Base-by-base conservation (phyloP, 2,329 filamentous ascomycete genomes). In the Macrophomina pseudophaseolina region DNA sequence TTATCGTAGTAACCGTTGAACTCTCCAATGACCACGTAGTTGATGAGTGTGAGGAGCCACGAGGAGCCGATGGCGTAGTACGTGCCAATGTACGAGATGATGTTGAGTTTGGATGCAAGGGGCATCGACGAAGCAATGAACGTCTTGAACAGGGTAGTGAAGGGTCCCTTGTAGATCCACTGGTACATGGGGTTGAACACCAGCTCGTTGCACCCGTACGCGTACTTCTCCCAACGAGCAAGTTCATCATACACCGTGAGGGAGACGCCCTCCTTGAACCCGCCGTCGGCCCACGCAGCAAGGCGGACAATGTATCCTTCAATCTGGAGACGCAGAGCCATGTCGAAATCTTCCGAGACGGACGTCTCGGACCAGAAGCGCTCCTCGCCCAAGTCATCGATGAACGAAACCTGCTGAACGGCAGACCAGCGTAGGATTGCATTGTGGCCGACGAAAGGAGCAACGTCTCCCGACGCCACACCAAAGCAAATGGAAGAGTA, bases 341-440 rank as follows among this genome's bases (percentile, higher is more conserved):
- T 91, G 68, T 93, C 90, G 65, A 93, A 93, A 72, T 93, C 91
- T 69, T 93, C 91, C 0, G 90, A 92, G 0, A 93, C 91, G 71
- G 90, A 89, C 4, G 83, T 84, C 74, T 93, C 91, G 7, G 90
- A 91, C 90, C 91, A 93, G 79, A 87, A 92, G 71, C 89, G 88
- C 14, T 88, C 85, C 70, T 87, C 84, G 11, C 84, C 85, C 63
- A 88, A 87, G 65, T 87, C 81, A 42, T 86, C 85, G 59, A 80
- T 77, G 65, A 74, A 87, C 2, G 83, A 82, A 52, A 89, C 83
- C 58, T 86, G 81, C 70, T 89, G 87, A 35, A 89, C 79, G 8
- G 87, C 87, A 58, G 82, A 81, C 91, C 91, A 93, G 28, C 91
- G 85, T 14, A 93, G 81, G 68, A 93, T 87, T 1, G 91, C 90